A percentile compares a stretch with the other conserved stretches of the same genome.
These are phyloP conservation scores for Kwoniella shandongensis DNA, from an alignment of 768 basidiomycete species.

Conservation along the genomic window DNA sequence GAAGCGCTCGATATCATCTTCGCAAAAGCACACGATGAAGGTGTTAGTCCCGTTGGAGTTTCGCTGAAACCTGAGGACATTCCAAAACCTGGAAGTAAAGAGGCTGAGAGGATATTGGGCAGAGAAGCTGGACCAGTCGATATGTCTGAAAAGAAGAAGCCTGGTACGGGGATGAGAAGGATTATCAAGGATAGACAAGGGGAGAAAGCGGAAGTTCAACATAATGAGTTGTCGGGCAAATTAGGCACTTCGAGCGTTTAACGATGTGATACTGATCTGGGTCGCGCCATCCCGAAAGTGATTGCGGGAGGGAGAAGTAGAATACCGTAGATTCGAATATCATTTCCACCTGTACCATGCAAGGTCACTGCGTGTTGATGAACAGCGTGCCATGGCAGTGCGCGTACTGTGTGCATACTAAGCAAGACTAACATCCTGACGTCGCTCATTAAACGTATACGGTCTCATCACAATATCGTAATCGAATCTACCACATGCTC, in stretches of 20 bases:
- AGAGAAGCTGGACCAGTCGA: not conserved
- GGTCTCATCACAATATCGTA: slow-evolving; percentile 59
- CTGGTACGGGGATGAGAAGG: not conserved
- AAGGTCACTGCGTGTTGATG: too few species aligned
- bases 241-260: not conserved
- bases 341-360: too few species aligned
- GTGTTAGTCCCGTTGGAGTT: slow-evolving; percentile 24
- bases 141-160: slow-evolving; percentile 1
- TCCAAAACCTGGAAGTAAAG: slow-evolving; percentile 28
- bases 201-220: too few species aligned
- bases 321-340: too few species aligned
- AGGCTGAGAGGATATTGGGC: slow-evolving; percentile 26
- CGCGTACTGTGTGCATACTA: too few species aligned
- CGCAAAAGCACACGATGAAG: slow-evolving; percentile 29
- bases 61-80: slow-evolving; percentile 21
- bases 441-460: not conserved
- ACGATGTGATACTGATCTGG: too few species aligned
- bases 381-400: too few species aligned
- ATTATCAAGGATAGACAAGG: too few species aligned
- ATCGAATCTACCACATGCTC: slow-evolving; percentile 97
- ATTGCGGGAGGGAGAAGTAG: too few species aligned
- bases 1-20: slow-evolving; percentile 43
- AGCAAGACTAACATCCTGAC: not conserved
- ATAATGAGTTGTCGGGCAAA: too few species aligned
- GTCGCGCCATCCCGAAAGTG: too few species aligned